Evolutionary conservation across 495 filamentous ascomycete species (phyloP).

Genomic region (Mycothermus thermophilus): DNA sequence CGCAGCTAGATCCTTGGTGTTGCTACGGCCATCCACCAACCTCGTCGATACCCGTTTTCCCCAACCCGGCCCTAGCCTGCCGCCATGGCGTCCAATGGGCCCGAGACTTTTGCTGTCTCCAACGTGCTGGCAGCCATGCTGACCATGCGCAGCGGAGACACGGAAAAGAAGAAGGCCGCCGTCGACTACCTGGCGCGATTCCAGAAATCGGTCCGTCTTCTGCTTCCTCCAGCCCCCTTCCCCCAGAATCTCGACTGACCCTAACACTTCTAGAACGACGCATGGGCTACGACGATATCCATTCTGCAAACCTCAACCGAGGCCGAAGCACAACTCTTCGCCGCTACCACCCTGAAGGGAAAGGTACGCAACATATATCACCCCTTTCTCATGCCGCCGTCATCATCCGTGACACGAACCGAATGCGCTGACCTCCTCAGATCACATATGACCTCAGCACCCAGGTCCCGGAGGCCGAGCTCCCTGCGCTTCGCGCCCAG

Average conservation of each 20-base stretch:
- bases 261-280: slow-evolving; percentile 57
- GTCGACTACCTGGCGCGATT: slow-evolving; percentile 86
- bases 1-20: slow-evolving; percentile 1
- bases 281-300: slow-evolving; percentile 76
- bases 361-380: slow-evolving; percentile 49
- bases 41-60: background rate
- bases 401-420: background rate
- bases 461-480: slow-evolving; percentile 65
- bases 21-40: slow-evolving; percentile 1
- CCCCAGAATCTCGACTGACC: background rate
- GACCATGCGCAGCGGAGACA: slow-evolving; percentile 79
- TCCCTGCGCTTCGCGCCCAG: slow-evolving; percentile 66
- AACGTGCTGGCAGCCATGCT: slow-evolving; percentile 69
- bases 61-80: too few relatives aligned
- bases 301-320: slow-evolving; percentile 68
- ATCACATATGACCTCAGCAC: slow-evolving; percentile 37
- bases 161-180: slow-evolving; percentile 73
- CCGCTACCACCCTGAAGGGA: slow-evolving; percentile 91
- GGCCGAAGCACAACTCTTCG: slow-evolving; percentile 81
- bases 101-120: slow-evolving; percentile 58
- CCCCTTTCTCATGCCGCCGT: background rate
- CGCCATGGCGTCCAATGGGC: slow-evolving; percentile 56
- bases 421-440: slow-evolving; percentile 23
- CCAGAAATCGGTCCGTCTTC: slow-evolving; percentile 82
- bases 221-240: background rate